These are phyloP conservation scores for Coix lacrymajobi DNA, from an alignment of 176 grass and related monocot species.

Conservation along the genomic window DNA sequence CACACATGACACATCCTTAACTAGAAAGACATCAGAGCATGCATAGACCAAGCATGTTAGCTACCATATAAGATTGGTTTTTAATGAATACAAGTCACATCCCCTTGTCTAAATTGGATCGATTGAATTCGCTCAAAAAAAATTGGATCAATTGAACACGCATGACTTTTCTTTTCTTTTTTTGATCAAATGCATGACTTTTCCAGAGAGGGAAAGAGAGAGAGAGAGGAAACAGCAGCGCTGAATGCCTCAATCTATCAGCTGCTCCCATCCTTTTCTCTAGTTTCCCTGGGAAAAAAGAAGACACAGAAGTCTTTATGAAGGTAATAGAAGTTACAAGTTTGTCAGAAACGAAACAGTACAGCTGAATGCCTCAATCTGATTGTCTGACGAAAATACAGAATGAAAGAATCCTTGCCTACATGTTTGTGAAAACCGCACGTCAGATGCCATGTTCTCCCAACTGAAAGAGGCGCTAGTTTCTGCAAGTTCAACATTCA, in stretches of 20 bases:
- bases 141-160: too few relatives aligned
- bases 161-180: neutral
- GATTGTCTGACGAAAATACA: neutral
- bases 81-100: neutral
- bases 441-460: neutral
- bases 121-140: too few relatives aligned
- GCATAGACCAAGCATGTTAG: neutral
- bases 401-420: neutral
- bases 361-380: neutral
- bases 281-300: neutral
- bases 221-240: neutral
- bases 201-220: neutral
- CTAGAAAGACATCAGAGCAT: neutral
- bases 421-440: neutral
- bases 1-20: neutral
- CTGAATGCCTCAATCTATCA: neutral
- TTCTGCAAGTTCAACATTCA: neutral
- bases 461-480: neutral
- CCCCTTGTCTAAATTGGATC: neutral
- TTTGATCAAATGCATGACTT: neutral
- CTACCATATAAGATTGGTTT: neutral
- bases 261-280: neutral
- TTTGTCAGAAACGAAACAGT: neutral
- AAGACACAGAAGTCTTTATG: neutral
- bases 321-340: neutral